Conservation (phyloP, 768 basidiomycete species). For the Roridomyces roridus region DNA sequence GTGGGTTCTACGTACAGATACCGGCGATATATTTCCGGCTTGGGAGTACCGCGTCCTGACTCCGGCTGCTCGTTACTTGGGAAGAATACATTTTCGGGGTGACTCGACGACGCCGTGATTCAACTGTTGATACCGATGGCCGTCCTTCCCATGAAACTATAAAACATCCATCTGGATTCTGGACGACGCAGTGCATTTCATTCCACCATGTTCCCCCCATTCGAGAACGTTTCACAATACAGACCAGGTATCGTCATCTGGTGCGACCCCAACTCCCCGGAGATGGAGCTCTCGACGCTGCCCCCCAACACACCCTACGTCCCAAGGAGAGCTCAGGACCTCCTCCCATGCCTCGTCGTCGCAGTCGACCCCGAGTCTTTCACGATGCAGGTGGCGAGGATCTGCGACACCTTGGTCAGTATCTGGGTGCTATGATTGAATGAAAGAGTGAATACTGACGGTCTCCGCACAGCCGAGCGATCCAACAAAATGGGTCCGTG, state of each 20-base stretch:
- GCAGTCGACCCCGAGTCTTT: background rate
- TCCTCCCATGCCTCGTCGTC: slow-evolving; percentile 21
- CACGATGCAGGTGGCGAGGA: slow-evolving; percentile 8
- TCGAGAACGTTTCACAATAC: slow-evolving; percentile 14
- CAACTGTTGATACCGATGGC: no score
- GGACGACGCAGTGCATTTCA: background rate
- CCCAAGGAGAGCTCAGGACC: slow-evolving; percentile 11
- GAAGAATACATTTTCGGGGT: no score
- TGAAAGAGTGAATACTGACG: no score
- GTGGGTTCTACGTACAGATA: no score
- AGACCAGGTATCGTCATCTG: slow-evolving; percentile 35
- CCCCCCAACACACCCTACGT: background rate
- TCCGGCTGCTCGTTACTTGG: no score
- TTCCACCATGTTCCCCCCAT: slow-evolving; percentile 16
- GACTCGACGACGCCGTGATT: no score
- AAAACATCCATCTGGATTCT: no score
- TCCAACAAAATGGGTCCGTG: background rate
- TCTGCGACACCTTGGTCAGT: slow-evolving; percentile 16
- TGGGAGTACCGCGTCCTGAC: no score
- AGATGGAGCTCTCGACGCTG: slow-evolving; percentile 12
- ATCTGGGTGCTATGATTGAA: no score
- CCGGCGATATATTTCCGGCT: no score
- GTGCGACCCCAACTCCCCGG: slow-evolving; percentile 18
- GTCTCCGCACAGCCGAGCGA: background rate
- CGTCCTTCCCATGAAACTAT: no score